phyloP scores from a whole-genome alignment of 352 stramenopile species.

The Globisporangium viniferum region DNA sequence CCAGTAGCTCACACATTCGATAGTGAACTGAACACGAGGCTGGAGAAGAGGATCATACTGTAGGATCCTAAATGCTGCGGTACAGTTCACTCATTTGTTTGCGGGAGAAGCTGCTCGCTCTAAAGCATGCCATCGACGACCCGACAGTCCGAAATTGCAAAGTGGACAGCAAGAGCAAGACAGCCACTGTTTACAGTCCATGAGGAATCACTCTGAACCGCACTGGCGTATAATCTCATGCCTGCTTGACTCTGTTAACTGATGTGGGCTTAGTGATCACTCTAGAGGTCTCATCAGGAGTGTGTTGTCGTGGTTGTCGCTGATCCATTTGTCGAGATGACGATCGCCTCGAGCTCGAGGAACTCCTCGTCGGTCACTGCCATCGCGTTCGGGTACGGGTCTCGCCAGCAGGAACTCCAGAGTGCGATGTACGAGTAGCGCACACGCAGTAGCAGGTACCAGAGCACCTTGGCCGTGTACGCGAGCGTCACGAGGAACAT shows the following conservation, averaged over 20 bases:
- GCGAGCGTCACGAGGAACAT: constrained; percentile 27
- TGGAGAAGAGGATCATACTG: not conserved
- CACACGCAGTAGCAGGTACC: constrained; percentile 35
- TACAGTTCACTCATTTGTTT: not conserved
- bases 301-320: not conserved
- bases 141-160: not conserved
- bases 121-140: not conserved
- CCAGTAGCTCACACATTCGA: not conserved
- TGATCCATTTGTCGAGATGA: constrained; percentile 6
- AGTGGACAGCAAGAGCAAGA: not conserved
- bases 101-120: not conserved
- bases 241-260: not conserved
- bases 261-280: not conserved
- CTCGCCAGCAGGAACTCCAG: constrained; percentile 25
- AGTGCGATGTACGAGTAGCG: constrained; percentile 33
- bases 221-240: not conserved
- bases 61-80: not conserved
- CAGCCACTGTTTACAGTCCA: not conserved
- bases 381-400: constrained; percentile 32
- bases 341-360: constrained; percentile 17
- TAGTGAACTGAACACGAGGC: not conserved
- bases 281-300: not conserved
- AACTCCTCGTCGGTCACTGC: constrained; percentile 25
- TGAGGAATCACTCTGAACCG: constrained; percentile 4
- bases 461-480: constrained; percentile 35